phyloP scores from a whole-genome alignment of 805 yeast genomes.

The Wickerhamiella allomyrinae region DNA sequence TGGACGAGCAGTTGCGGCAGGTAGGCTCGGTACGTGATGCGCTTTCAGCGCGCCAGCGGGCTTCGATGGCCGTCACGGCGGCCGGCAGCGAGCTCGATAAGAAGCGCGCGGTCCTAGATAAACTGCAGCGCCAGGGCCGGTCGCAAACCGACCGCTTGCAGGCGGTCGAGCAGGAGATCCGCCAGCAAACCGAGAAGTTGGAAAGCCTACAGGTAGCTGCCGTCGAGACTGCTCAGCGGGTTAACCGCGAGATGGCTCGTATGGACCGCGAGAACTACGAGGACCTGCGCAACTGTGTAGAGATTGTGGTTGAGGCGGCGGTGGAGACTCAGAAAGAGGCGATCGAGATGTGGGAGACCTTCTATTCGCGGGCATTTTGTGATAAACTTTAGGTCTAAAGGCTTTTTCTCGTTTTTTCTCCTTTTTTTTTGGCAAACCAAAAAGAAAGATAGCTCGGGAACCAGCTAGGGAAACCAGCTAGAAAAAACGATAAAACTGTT shows the following conservation, averaged over 20 bases:
- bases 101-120: constrained; percentile 34
- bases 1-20: constrained; percentile 74
- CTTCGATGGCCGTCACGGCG: constrained; percentile 31
- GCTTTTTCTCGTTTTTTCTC: too few relatives aligned
- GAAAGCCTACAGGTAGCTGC: constrained; percentile 42
- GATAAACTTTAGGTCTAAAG: too few relatives aligned
- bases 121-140: constrained; percentile 32
- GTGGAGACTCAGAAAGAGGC: constrained; percentile 87
- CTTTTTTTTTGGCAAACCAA: too few relatives aligned
- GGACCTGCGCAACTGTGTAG: constrained; percentile 81
- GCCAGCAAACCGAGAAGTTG: constrained; percentile 39
- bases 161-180: constrained; percentile 44
- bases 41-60: constrained; percentile 58
- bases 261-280: constrained; percentile 65
- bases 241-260: constrained; percentile 48
- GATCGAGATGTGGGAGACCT: constrained; percentile 36
- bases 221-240: constrained; percentile 47
- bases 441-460: too few relatives aligned
- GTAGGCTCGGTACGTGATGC: constrained; percentile 62
- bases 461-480: too few relatives aligned
- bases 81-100: constrained; percentile 36
- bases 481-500: too few relatives aligned
- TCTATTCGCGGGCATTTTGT: constrained; percentile 30
- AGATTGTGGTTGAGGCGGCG: constrained; percentile 76
- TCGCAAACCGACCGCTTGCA: constrained; percentile 51